These are phyloP conservation scores for Cryptosporidium meleagridis DNA, from an alignment of 169 alveolate genomes.

Conservation along the genomic window DNA sequence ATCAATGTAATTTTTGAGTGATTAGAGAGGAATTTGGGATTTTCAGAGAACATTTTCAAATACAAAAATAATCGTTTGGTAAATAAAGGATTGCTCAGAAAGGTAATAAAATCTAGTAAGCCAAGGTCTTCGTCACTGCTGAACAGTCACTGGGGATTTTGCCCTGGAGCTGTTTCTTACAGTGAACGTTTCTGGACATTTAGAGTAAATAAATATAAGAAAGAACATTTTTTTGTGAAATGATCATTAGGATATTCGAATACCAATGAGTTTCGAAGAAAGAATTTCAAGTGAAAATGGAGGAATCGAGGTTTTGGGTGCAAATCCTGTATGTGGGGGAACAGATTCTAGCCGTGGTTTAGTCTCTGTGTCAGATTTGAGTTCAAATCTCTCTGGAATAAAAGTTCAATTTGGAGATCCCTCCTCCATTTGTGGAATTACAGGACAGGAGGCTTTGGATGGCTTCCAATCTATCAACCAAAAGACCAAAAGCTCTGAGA, in stretches of 20 bases:
- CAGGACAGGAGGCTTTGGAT: neutral
- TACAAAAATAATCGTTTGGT: neutral
- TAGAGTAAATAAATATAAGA: neutral
- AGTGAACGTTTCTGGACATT: neutral
- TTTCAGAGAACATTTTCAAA: neutral
- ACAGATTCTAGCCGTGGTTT: neutral
- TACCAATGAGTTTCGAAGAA: conserved; percentile 40
- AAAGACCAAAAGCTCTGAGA: neutral
- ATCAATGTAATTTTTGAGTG: neutral
- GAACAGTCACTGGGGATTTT: neutral
- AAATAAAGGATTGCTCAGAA: neutral
- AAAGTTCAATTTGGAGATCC: neutral
- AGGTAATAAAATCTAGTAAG: neutral
- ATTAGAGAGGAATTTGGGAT: neutral
- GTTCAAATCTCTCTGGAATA: conserved; percentile 15
- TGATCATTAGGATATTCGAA: conserved; percentile 7
- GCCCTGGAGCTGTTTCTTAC: conserved; percentile 22
- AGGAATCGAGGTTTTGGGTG: neutral
- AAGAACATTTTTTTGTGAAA: neutral
- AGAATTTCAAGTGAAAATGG: conserved; percentile 9
- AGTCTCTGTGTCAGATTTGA: conserved; percentile 6
- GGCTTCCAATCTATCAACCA: neutral
- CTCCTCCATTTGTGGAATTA: neutral
- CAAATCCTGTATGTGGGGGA: neutral
- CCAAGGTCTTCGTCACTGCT: neutral